Evolutionary conservation across 208 protist genomes (phyloP).

Genomic region (Perkinsela sp.): DNA sequence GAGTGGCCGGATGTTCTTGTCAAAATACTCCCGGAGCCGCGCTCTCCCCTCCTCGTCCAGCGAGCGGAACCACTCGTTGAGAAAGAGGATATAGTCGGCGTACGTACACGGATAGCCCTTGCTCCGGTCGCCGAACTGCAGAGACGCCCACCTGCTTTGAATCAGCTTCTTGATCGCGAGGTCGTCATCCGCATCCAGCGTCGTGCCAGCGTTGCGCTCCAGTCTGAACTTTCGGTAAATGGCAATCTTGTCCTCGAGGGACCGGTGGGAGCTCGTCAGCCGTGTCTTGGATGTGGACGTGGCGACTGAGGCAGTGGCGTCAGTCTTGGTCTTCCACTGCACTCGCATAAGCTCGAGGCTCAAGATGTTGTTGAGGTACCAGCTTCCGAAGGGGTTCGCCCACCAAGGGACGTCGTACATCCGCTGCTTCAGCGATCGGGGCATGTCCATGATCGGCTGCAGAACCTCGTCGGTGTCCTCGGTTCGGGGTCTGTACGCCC

Average conservation of each 20-base stretch:
- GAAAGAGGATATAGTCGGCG: constrained; percentile 69
- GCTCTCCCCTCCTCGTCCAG: constrained; percentile 64
- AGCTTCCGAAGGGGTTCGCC: constrained; percentile 68
- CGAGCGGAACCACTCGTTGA: constrained; percentile 73
- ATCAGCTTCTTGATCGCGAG: constrained; percentile 46
- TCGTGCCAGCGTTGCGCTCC: constrained; percentile 4
- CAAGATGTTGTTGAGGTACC: constrained; percentile 68
- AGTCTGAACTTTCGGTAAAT: constrained; percentile 34
- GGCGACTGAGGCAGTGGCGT: constrained; percentile 11
- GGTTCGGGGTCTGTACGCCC: constrained; percentile 42
- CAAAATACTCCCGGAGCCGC: constrained; percentile 63
- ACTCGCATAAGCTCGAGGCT: constrained; percentile 36
- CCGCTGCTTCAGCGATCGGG: constrained; percentile 57
- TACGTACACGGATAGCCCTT: constrained; percentile 57
- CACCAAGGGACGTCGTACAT: constrained; percentile 70
- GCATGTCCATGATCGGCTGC: constrained; percentile 75
- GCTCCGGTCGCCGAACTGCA: constrained; percentile 62
- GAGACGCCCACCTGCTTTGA: constrained; percentile 52
- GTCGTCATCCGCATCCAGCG: constrained; percentile 17
- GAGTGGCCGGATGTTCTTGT: constrained; percentile 55
- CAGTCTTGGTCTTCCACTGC: constrained; percentile 8
- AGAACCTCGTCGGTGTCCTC: constrained; percentile 65
- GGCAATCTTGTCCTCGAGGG: constrained; percentile 60
- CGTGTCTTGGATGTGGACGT: neutral
- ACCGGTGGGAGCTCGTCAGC: constrained; percentile 7